A percentile compares a stretch with the other conserved stretches of the same genome.
phyloP scores from a whole-genome alignment of 306 rosid genomes.

The Glycine tomentella region DNA sequence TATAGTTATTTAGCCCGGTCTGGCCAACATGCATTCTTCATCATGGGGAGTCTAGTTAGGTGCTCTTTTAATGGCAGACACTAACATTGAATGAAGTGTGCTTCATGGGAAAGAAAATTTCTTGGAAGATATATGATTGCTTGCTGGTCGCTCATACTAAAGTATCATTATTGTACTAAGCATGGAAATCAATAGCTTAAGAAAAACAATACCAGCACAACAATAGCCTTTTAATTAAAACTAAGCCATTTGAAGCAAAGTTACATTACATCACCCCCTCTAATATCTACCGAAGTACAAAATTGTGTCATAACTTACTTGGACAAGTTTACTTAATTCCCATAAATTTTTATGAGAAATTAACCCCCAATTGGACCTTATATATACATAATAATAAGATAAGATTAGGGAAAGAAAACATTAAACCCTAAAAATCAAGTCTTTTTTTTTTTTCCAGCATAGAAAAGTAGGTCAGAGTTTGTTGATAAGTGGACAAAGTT shows the following conservation, averaged over 20 bases:
- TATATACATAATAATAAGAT: constrained; percentile 44
- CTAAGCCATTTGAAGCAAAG: constrained; percentile 32
- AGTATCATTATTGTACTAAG: constrained; percentile 47
- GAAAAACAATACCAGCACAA: constrained; percentile 37
- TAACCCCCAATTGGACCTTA: constrained; percentile 27
- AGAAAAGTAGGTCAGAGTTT: constrained; percentile 51
- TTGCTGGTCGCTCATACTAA: constrained; percentile 39
- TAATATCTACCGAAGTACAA: constrained; percentile 37
- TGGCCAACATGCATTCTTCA: constrained; percentile 33
- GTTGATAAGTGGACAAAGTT: constrained; percentile 44
- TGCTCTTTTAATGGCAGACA: constrained; percentile 47
- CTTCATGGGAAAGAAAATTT: constrained; percentile 53
- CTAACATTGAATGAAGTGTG: constrained; percentile 45
- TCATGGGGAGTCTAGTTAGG: constrained; percentile 33
- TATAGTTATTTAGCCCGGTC: not conserved
- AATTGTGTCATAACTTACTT: constrained; percentile 35
- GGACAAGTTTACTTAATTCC: constrained; percentile 39
- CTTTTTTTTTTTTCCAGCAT: constrained; percentile 20
- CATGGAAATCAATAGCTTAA: constrained; percentile 44
- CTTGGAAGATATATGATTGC: constrained; percentile 45
- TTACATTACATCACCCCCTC: constrained; percentile 35
- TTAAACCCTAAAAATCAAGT: constrained; percentile 9
- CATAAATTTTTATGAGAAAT: constrained; percentile 33
- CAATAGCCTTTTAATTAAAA: constrained; percentile 47
- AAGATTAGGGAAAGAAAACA: constrained; percentile 28